Conservation (phyloP, 768 basidiomycete species). For the Russula olivacea region DNA sequence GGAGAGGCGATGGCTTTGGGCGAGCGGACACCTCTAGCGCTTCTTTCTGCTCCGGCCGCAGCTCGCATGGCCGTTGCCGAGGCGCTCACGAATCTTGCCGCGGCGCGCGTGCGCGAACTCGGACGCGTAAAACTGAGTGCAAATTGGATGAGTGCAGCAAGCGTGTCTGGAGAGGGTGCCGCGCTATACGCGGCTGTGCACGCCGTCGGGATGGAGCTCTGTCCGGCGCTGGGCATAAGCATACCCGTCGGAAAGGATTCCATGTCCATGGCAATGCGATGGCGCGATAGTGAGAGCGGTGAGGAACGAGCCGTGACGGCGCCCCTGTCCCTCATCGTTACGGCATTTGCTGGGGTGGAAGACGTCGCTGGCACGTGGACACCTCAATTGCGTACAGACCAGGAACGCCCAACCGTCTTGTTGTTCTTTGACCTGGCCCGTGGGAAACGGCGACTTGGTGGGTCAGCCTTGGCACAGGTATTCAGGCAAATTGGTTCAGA, state of each 20-base stretch:
- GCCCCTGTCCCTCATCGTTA: conserved; percentile 89
- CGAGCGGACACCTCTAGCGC: conserved; percentile 88
- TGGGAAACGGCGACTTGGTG: conserved; percentile 81
- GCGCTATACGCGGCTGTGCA: conserved; percentile 85
- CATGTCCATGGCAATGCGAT: conserved; percentile 99
- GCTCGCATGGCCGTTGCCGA: conserved; percentile 96
- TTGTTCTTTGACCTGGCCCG: conserved; percentile 85
- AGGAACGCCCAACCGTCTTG: conserved; percentile 58
- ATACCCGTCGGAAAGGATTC: conserved; percentile 99
- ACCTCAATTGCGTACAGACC: conserved; percentile 68
- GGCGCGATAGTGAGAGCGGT: conserved; percentile 50
- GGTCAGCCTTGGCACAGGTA: conserved; percentile 92
- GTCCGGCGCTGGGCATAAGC: conserved; percentile 86
- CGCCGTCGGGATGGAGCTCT: conserved; percentile 89
- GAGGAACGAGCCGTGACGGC: conserved; percentile 79
- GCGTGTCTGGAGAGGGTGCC: conserved; percentile 81
- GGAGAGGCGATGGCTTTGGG: conserved; percentile 99
- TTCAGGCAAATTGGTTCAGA: conserved; percentile 87
- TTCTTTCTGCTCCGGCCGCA: conserved; percentile 82
- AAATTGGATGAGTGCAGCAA: conserved; percentile 99
- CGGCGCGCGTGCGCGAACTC: conserved; percentile 66
- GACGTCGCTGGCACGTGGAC: conserved; percentile 87
- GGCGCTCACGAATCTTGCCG: conserved; percentile 84
- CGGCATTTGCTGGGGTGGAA: conserved; percentile 85
- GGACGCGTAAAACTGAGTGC: conserved; percentile 88